A percentile compares a stretch with the other conserved stretches of the same genome.
Conservation (phyloP, 345 rosid genomes). For the Gossypium herbaceum region DNA sequence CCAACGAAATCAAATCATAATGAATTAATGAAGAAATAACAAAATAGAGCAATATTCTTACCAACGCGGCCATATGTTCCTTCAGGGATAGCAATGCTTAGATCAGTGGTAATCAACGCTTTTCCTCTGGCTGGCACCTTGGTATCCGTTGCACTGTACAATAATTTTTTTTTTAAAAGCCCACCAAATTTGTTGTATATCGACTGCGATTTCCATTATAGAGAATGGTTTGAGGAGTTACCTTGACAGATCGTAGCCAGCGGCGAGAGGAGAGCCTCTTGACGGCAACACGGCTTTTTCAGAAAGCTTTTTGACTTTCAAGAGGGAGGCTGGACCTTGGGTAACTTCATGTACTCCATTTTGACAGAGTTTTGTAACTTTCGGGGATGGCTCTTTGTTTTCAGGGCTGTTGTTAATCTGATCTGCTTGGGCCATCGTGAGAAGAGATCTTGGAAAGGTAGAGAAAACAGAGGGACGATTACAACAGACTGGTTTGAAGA, state of each 20-base stretch:
- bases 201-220: not conserved
- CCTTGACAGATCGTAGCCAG: slow-evolving; percentile 80
- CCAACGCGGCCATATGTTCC: slow-evolving; percentile 81
- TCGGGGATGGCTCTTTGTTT: slow-evolving; percentile 29
- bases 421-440: slow-evolving; percentile 20
- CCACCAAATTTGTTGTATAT: not conserved
- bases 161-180: not conserved
- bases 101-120: slow-evolving; percentile 68
- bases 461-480: not conserved
- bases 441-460: not conserved
- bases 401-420: slow-evolving; percentile 25
- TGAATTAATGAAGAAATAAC: not conserved
- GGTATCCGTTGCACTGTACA: slow-evolving; percentile 45
- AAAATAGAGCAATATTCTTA: not conserved
- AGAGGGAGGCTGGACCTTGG: not conserved
- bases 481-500: not conserved
- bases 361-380: slow-evolving; percentile 43
- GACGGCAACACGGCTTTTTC: slow-evolving; percentile 67
- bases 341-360: slow-evolving; percentile 31
- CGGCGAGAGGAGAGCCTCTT: slow-evolving; percentile 64
- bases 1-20: slow-evolving; percentile 11
- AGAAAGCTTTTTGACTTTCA: slow-evolving; percentile 72
- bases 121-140: slow-evolving; percentile 85
- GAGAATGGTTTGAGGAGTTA: not conserved
- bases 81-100: slow-evolving; percentile 63